Base-by-base conservation (phyloP, 2,329 filamentous ascomycete genomes). In the Akanthomyces dipterigenus region DNA sequence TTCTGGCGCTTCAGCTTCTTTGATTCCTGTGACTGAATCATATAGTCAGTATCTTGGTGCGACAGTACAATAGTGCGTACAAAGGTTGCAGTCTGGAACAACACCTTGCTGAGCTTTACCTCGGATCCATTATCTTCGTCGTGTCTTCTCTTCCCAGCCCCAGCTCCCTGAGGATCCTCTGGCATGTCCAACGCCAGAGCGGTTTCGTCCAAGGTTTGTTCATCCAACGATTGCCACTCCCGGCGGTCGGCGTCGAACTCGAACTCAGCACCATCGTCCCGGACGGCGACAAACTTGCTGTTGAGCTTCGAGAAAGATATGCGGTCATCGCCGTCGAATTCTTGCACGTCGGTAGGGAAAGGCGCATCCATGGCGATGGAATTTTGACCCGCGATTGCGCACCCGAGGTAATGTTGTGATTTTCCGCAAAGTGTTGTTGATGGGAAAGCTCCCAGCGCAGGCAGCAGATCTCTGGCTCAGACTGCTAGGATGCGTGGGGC, bases 271-370 rank as follows among this genome's bases (percentile, higher is more conserved):
- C 91, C 91, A 71, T 95, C 87, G 53, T 92, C 90, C 62, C 90
- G 88, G 64, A 96, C 92, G 8, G 95, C 85, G 58, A 95, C 84
- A 77, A 88, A 93, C 71, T 91, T 93, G 70, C 86, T 82, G 74
- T 93, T 88, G 64, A 91, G 80, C 71, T 85, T 89, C n/a, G 90
- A 93, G 77, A 88, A 96, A 6, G 91, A 93, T 70, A 96, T 90
- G 67, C 93, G 89, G 31, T 90, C 83, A 71, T 96, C 92, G 62
- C 77, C 77, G 68, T 88, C 87, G 71, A 96, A 96, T 53, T 89
- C 82, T 61, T 83, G 80, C 16, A 83, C 80, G 62, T 90, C 78
- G 20, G 78, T 84, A 24, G 85, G 84, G 61, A 87, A 85, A 12
- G 75, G 63, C 2, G 66, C 36, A 38, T 54, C 50, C 58, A 60